Conservation (phyloP, 2,329 filamentous ascomycete species). For the Aspergillus floridensis region DNA sequence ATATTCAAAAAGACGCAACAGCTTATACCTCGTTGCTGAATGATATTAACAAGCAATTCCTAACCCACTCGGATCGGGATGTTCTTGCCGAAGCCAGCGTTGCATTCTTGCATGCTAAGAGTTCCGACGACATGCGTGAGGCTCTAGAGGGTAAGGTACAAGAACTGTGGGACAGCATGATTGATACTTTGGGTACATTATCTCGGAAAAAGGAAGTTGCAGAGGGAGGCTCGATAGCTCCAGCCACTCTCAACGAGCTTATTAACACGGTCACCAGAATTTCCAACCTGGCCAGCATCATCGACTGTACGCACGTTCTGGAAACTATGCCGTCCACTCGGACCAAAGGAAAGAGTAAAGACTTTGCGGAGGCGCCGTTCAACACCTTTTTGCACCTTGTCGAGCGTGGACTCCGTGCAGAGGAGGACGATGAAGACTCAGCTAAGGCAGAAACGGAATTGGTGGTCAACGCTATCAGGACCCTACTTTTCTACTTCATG, state of each 20-base stretch:
- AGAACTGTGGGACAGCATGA: conserved; percentile 79
- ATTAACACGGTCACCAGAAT: conserved; percentile 75
- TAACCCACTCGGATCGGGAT: conserved; percentile 80
- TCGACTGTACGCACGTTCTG: conserved; percentile 71
- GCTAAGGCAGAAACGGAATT: conserved; percentile 78
- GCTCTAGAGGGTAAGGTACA: conserved; percentile 76
- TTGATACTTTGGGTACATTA: conserved; percentile 69
- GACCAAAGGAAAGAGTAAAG: conserved; percentile 41
- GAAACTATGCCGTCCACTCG: conserved; percentile 53
- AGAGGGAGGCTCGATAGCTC: conserved; percentile 65
- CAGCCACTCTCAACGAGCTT: conserved; percentile 65
- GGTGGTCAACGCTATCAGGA: conserved; percentile 71
- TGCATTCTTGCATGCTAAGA: conserved; percentile 79
- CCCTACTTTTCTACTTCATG: conserved; percentile 86
- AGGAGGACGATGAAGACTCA: conserved; percentile 64
- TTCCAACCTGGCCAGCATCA: conserved; percentile 74
- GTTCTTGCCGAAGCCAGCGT: conserved; percentile 81
- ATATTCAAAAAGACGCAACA: conserved; percentile 80
- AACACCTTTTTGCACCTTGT: conserved; percentile 71
- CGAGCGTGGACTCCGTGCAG: conserved; percentile 65
- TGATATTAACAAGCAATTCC: conserved; percentile 91
- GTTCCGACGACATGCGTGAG: conserved; percentile 85
- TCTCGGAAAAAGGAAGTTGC: conserved; percentile 70
- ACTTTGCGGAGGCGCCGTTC: conserved; percentile 47
- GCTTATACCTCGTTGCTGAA: conserved; percentile 79